phyloP scores from a whole-genome alignment of 495 filamentous ascomycete genomes.

The Collariella sp. region DNA sequence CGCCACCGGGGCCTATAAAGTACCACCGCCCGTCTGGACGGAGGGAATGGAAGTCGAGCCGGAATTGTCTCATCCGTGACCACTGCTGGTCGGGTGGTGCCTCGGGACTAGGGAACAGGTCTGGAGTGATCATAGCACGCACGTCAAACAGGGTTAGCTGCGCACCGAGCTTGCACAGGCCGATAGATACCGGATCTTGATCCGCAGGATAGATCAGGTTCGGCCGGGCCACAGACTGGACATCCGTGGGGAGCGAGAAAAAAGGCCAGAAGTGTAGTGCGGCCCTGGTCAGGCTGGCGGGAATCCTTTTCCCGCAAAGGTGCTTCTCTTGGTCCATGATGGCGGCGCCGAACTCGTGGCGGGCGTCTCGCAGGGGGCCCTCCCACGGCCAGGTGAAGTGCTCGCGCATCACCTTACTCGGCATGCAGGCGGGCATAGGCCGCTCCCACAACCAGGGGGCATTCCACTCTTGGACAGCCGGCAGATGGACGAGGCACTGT shows the following conservation, averaged over 20 bases:
- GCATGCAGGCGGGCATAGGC: conserved; percentile 14
- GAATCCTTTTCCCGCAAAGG: conserved; percentile 1
- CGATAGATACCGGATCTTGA: conserved; percentile 22
- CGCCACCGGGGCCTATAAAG: no score
- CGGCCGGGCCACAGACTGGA: conserved; percentile 18
- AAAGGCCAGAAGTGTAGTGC: conserved; percentile 22
- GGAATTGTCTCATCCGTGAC: conserved; percentile 1
- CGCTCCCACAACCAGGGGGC: conserved; percentile 24
- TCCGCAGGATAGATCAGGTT: conserved; percentile 16
- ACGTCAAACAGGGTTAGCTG: conserved; percentile 18
- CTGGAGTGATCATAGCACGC: not conserved
- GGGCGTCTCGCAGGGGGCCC: conserved; percentile 23
- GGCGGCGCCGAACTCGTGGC: conserved; percentile 18
- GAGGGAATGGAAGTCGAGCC: conserved; percentile 4
- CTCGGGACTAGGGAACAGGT: not conserved
- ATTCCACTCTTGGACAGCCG: conserved; percentile 13
- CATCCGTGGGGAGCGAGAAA: conserved; percentile 6
- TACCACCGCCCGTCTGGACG: no score
- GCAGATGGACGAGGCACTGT: conserved; percentile 16
- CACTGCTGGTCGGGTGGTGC: not conserved
- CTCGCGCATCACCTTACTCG: conserved; percentile 10
- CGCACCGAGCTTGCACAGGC: conserved; percentile 15
- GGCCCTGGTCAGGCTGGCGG: conserved; percentile 13
- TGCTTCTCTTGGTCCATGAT: conserved; percentile 2
- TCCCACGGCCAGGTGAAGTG: conserved; percentile 19